Conservation (phyloP, 2,329 filamentous ascomycete species). For the Neofusicoccum parvum region DNA sequence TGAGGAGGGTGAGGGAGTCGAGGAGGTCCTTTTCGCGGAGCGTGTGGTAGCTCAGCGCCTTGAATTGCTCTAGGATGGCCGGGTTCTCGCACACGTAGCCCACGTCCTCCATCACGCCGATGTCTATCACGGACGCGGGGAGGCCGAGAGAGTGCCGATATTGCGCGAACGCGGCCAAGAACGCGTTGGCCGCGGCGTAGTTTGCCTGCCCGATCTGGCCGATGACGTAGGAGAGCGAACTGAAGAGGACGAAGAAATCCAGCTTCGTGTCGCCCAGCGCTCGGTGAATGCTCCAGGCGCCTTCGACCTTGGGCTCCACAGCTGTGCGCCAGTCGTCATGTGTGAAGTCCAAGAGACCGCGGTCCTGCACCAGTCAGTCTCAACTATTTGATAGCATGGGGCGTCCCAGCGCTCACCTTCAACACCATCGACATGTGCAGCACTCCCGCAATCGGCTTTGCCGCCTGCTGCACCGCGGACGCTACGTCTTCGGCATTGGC, state of each 20-base stretch:
- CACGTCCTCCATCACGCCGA: constrained; percentile 52
- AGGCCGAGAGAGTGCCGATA: constrained; percentile 26
- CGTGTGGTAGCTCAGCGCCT: neutral
- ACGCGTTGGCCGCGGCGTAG: constrained; percentile 50
- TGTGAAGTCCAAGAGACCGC: constrained; percentile 18
- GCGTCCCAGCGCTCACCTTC: neutral
- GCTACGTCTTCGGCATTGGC: neutral
- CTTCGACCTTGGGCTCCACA: constrained; percentile 25
- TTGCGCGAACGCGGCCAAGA: constrained; percentile 30
- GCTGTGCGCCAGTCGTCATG: constrained; percentile 22
- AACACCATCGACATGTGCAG: constrained; percentile 25
- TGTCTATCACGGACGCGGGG: constrained; percentile 53
- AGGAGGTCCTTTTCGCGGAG: constrained; percentile 17
- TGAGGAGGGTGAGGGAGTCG: neutral
- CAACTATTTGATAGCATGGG: neutral
- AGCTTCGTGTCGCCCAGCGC: constrained; percentile 16
- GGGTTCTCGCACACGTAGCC: constrained; percentile 37
- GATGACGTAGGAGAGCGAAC: constrained; percentile 28
- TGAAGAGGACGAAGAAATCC: constrained; percentile 36
- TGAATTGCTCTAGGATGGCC: constrained; percentile 12
- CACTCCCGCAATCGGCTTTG: constrained; percentile 22
- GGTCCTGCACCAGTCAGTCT: constrained; percentile 5
- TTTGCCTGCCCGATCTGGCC: constrained; percentile 45
- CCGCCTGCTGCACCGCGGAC: neutral
- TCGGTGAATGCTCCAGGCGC: constrained; percentile 32